Percentiles rank a stretch among this genome's conserved stretches.
Conservation (phyloP, 352 stramenopile species). For the Pythium oligandrum region DNA sequence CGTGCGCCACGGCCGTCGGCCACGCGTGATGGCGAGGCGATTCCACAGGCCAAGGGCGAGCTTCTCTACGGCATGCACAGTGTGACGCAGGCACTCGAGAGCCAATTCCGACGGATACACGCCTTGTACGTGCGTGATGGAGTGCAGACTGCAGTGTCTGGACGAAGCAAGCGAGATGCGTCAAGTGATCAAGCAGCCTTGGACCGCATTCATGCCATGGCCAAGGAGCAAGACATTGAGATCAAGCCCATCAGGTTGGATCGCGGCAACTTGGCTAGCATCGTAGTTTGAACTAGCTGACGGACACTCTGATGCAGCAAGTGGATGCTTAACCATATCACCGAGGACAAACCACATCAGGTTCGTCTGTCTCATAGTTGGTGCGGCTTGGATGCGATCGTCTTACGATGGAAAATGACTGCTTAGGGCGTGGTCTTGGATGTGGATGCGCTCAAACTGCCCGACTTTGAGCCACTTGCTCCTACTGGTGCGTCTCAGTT, state of each 20-base stretch:
- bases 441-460: slow-evolving; percentile 47
- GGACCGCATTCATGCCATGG: slow-evolving; percentile 13
- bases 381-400: too few relatives aligned
- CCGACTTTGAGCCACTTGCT: slow-evolving; percentile 30
- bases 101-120: slow-evolving; percentile 40
- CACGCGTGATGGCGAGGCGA: slow-evolving; percentile 27
- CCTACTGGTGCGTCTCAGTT: too few relatives aligned
- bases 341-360: slow-evolving; percentile 77
- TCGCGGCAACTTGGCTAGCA: background rate
- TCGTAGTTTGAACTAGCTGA: slow-evolving; percentile 1
- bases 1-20: background rate
- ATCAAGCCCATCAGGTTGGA: slow-evolving; percentile 15
- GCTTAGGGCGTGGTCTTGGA: slow-evolving; percentile 67
- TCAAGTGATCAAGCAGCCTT: slow-evolving; percentile 7
- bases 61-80: slow-evolving; percentile 70
- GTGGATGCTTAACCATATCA: slow-evolving; percentile 83
- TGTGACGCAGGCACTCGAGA: slow-evolving; percentile 59
- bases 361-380: slow-evolving; percentile 12
- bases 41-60: slow-evolving; percentile 55
- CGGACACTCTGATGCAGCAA: slow-evolving; percentile 33
- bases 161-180: background rate
- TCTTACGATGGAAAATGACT: background rate
- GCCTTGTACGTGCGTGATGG: slow-evolving; percentile 44
- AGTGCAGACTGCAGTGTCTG: background rate
- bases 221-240: slow-evolving; percentile 9